phyloP scores from a whole-genome alignment of 2,329 filamentous ascomycete genomes.

The Hypoxylon sp. region DNA sequence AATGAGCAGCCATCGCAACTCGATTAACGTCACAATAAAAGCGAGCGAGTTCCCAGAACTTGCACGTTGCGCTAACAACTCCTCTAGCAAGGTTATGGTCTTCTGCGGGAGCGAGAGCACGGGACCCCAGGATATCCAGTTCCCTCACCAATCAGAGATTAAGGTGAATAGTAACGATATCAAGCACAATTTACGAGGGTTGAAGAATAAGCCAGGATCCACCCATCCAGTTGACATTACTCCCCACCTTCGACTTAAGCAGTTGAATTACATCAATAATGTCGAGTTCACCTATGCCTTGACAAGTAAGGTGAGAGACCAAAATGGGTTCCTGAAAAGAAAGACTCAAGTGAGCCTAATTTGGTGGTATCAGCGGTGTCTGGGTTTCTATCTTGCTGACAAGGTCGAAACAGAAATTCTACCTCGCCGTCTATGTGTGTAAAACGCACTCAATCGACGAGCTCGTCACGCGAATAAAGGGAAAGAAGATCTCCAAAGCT shows the following conservation, averaged over 20 bases:
- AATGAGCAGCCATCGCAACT: constrained; percentile 64
- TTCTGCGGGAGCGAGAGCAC: constrained; percentile 77
- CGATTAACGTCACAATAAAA: constrained; percentile 55
- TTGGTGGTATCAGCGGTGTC: constrained; percentile 34
- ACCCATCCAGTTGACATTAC: constrained; percentile 95
- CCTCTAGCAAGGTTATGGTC: constrained; percentile 77
- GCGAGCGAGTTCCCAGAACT: constrained; percentile 62
- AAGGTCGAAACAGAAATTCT: constrained; percentile 68
- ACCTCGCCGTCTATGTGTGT: constrained; percentile 78
- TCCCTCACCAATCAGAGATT: constrained; percentile 91
- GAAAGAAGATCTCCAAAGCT: constrained; percentile 79
- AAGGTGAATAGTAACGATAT: constrained; percentile 89
- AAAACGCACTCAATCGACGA: constrained; percentile 74
- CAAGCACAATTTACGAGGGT: constrained; percentile 89
- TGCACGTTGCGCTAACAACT: constrained; percentile 65
- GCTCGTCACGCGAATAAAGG: constrained; percentile 72
- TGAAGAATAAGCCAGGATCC: constrained; percentile 96
- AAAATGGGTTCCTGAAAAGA: constrained; percentile 34
- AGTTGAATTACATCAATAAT: constrained; percentile 74
- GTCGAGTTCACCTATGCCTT: constrained; percentile 91
- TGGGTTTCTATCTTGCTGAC: constrained; percentile 34
- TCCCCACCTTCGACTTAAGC: constrained; percentile 72
- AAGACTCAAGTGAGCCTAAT: constrained; percentile 43
- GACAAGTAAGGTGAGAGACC: constrained; percentile 77
- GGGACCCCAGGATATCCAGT: constrained; percentile 78